phyloP scores from a whole-genome alignment of 2,329 filamentous ascomycete genomes.

The Phialophora tarda region DNA sequence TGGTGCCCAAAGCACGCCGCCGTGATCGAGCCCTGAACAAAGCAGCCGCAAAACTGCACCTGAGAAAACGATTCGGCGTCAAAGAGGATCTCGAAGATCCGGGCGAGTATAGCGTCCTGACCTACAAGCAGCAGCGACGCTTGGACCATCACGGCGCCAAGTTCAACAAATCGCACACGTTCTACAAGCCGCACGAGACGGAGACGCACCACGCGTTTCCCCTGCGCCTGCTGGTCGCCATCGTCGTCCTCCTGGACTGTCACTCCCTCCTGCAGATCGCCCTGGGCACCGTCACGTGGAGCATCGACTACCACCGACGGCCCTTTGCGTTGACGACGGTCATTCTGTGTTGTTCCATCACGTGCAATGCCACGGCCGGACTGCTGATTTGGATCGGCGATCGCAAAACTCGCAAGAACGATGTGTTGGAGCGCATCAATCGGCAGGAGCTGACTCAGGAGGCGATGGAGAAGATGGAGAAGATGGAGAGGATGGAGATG shows the following conservation, averaged over 20 bases:
- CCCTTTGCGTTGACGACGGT: conserved; percentile 18
- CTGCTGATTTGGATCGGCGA: conserved; percentile 20
- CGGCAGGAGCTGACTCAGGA: conserved; percentile 18
- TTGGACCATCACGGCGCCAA: conserved; percentile 13
- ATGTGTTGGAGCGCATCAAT: conserved; percentile 17
- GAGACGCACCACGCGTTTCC: conserved; percentile 18
- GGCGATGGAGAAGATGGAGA: conserved; percentile 18
- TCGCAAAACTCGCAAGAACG: conserved; percentile 11
- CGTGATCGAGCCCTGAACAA: conserved; percentile 10
- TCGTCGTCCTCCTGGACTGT: conserved; percentile 15
- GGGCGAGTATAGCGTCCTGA: conserved; percentile 17
- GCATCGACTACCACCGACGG: conserved; percentile 4
- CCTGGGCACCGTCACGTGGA: conserved; percentile 17
- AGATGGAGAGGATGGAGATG: conserved; percentile 1
- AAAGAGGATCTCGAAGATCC: neutral
- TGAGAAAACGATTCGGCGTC: conserved; percentile 12
- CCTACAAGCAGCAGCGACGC: conserved; percentile 12
- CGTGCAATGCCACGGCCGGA: conserved; percentile 14
- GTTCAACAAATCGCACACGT: conserved; percentile 19
- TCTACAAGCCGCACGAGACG: conserved; percentile 20
- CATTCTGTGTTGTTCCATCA: conserved; percentile 14
- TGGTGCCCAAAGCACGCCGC: conserved; percentile 1
- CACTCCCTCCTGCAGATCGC: conserved; percentile 18
- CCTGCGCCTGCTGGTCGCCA: conserved; percentile 16
- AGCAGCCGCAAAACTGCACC: conserved; percentile 17